A percentile compares a stretch with the other conserved stretches of the same genome.
Conservation (phyloP, 2,329 filamentous ascomycete genomes). For the Colletotrichum lupini region DNA sequence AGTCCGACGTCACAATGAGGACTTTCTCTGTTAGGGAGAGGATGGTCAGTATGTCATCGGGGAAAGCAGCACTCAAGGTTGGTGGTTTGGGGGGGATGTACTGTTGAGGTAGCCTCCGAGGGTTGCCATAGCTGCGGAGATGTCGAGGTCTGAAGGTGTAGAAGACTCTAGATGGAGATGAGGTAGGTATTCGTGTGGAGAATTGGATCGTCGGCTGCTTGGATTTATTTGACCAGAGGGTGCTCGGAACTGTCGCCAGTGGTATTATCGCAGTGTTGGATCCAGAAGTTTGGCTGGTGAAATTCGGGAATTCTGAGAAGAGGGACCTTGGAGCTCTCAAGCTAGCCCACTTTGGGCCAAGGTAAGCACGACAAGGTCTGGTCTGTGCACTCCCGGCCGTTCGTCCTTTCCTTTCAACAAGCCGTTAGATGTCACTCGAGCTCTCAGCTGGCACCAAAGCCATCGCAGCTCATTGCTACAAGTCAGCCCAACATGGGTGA, state of each 20-base stretch:
- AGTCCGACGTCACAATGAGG: conserved; percentile 90
- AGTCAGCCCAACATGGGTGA: neutral
- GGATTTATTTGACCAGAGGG: neutral
- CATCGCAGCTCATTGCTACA: neutral
- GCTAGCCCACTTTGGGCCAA: conserved; percentile 22
- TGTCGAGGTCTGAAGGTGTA: neutral
- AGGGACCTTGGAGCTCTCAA: conserved; percentile 24
- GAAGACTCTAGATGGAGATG: neutral
- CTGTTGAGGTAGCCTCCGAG: conserved; percentile 59
- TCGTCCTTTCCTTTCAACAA: neutral
- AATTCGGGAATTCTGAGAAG: conserved; percentile 32
- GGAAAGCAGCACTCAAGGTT: neutral
- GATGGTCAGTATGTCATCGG: conserved; percentile 40
- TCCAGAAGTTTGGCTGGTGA: conserved; percentile 13
- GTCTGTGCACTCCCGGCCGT: neutral
- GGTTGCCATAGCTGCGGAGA: conserved; percentile 50
- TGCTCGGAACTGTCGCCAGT: neutral
- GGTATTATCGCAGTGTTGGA: conserved; percentile 17
- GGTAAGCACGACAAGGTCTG: neutral
- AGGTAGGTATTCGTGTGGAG: neutral
- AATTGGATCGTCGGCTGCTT: neutral
- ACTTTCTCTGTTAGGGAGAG: conserved; percentile 77
- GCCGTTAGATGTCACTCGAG: neutral
- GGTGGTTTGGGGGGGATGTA: conserved; percentile 39
- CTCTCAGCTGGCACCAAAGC: neutral